Base-by-base conservation (phyloP, 2,329 filamentous ascomycete species). In the Talaromyces atroroseus region DNA sequence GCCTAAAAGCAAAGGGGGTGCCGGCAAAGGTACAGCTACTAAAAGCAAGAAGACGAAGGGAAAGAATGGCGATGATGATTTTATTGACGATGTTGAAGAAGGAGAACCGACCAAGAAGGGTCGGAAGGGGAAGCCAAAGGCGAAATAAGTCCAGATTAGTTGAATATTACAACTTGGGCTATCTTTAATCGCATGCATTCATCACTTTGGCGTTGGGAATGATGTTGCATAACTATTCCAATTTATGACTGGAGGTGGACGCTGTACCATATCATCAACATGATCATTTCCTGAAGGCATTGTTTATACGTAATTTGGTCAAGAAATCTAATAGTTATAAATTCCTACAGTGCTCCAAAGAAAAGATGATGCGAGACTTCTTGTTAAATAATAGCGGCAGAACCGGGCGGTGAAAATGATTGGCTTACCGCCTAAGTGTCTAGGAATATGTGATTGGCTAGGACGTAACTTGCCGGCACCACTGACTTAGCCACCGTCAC, bases 1-100 rank as follows among this genome's bases (percentile, higher is more conserved):
- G 68, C 90, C 92, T 12, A 96, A 96, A 48, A 51, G 38, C 14
- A 54, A 58, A 38, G 32, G 61, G 62, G 48, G 74, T 71, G 53
- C 68, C 60, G 20, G 77, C 75, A 62, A 75, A 73, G 76, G 52
- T 1, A 23, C 36, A 20, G 56, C 56, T 3, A n/a, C 18, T 24
- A 58, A 70, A 60, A 59, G 52, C 23, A 72, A 71, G 62, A 68
- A 68, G 50, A 63, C 66, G 57, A 72, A 70, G 62, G 60, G 54
- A n/a, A 71, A 71, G 62, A 68, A 68, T 49, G 63, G 64, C 57
- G 60, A 73, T 59, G 72, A 73, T 56, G 69, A 65, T 49, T 64
- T 71, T 6, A 76, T 74, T 18, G 79, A 78, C 20, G 78, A 78
- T 11, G 26, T 8, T 29, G 77, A 76, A 12, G 78, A 77, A 49